These are phyloP conservation scores for Hypoxylon cercidicola DNA, from an alignment of 495 filamentous ascomycete species.

Conservation along the genomic window DNA sequence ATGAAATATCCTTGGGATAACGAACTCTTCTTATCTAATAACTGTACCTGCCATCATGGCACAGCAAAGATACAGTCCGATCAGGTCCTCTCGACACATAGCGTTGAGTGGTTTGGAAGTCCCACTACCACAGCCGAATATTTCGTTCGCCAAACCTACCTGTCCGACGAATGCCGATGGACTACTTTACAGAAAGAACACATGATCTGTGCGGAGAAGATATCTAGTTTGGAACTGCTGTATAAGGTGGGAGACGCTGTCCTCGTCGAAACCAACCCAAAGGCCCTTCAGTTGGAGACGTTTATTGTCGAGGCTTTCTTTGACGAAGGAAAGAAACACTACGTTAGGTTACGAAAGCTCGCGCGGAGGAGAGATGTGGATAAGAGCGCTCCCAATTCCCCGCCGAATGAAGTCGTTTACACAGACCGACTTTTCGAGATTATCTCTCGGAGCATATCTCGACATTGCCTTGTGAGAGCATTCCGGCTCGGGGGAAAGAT, in stretches of 20 bases:
- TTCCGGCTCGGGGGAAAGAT: conserved; percentile 58
- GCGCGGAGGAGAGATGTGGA: conserved; percentile 56
- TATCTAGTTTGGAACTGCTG: conserved; percentile 1
- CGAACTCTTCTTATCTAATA: conserved; percentile 80
- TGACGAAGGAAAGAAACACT: conserved; percentile 41
- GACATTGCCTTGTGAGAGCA: conserved; percentile 68
- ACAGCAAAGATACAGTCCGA: conserved; percentile 54
- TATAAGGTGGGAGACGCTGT: conserved; percentile 67
- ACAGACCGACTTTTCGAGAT: conserved; percentile 58
- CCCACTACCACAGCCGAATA: conserved; percentile 59
- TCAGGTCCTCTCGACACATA: conserved; percentile 64
- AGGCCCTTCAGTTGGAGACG: conserved; percentile 57
- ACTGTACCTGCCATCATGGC: conserved; percentile 71
- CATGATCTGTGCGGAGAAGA: conserved; percentile 50
- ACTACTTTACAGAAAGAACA: conserved; percentile 62
- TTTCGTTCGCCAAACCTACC: conserved; percentile 75
- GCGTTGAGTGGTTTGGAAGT: conserved; percentile 64
- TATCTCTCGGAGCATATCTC: conserved; percentile 52
- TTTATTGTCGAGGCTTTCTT: conserved; percentile 62
- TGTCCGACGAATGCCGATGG: conserved; percentile 59
- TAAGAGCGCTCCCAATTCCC: conserved; percentile 43
- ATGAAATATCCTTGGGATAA: conserved; percentile 73
- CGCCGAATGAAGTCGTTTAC: conserved; percentile 75
- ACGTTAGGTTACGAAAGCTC: conserved; percentile 58
- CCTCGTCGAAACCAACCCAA: conserved; percentile 50